These are phyloP conservation scores for Aspergillus ostianus DNA, from an alignment of 495 filamentous ascomycete genomes.

Conservation along the genomic window DNA sequence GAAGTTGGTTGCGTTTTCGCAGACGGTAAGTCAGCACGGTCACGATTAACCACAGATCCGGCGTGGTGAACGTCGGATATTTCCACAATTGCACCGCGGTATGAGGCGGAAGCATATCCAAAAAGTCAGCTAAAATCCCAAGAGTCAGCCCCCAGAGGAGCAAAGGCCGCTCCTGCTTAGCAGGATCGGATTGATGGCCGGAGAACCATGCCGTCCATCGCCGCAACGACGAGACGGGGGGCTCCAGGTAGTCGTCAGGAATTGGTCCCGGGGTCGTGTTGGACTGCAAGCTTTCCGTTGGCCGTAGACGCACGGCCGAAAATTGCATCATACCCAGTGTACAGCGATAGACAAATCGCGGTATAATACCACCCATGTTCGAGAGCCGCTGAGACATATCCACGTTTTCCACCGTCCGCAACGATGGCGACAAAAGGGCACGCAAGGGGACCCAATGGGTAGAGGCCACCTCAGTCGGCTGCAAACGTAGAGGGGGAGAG, in stretches of 20 bases:
- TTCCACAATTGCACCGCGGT: slow-evolving; percentile 62
- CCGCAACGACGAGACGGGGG: slow-evolving; percentile 20
- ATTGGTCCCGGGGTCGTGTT: slow-evolving; percentile 47
- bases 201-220: slow-evolving; percentile 32
- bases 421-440: slow-evolving; percentile 58
- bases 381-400: slow-evolving; percentile 66
- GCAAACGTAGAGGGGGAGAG: slow-evolving; percentile 59
- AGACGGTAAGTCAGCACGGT: slow-evolving; percentile 61
- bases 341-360: slow-evolving; percentile 50
- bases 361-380: slow-evolving; percentile 47
- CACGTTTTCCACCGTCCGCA: slow-evolving; percentile 62
- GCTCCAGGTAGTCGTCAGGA: slow-evolving; percentile 21
- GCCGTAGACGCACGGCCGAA: slow-evolving; percentile 63
- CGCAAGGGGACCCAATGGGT: slow-evolving; percentile 75
- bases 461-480: slow-evolving; percentile 71
- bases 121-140: slow-evolving; percentile 68
- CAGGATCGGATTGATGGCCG: slow-evolving; percentile 33
- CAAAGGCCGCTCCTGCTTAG: slow-evolving; percentile 45
- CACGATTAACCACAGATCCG: slow-evolving; percentile 59
- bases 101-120: slow-evolving; percentile 66
- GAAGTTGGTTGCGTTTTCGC: slow-evolving; percentile 51
- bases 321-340: slow-evolving; percentile 71
- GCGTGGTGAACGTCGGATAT: slow-evolving; percentile 71
- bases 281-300: slow-evolving; percentile 60
- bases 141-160: slow-evolving; percentile 76